Percentiles rank a stretch among this genome's conserved stretches.
Conservation (phyloP, 2,329 filamentous ascomycete species). For the Fusarium fujikuroi region DNA sequence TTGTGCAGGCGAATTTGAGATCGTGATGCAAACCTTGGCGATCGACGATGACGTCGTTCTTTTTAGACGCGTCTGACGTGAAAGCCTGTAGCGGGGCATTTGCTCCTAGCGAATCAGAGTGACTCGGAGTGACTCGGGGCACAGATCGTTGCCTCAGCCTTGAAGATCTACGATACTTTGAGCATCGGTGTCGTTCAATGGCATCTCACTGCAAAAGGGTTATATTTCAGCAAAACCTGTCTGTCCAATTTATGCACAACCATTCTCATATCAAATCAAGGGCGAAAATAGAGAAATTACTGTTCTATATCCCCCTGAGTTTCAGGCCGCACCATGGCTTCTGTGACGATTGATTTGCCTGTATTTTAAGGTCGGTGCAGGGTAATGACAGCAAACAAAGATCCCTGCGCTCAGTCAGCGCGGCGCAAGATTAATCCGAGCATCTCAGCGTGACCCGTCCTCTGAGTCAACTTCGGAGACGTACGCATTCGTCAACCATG, state of each 20-base stretch:
- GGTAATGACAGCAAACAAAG: background rate
- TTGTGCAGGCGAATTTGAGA: background rate
- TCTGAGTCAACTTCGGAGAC: too few species aligned
- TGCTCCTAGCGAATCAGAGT: background rate
- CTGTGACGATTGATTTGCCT: accelerated
- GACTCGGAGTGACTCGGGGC: background rate
- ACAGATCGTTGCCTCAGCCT: background rate
- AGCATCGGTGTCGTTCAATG: background rate
- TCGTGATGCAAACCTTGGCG: background rate
- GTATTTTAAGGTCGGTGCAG: background rate
- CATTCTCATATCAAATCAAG: accelerated
- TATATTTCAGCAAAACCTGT: background rate
- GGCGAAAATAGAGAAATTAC: accelerated
- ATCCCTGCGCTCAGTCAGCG: accelerated
- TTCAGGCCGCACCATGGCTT: accelerated
- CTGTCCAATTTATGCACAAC: accelerated
- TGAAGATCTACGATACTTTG: background rate
- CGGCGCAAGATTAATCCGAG: background rate
- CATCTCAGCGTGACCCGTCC: accelerated
- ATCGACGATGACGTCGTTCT: conserved; percentile 16
- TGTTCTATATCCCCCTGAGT: accelerated
- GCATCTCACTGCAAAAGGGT: accelerated
- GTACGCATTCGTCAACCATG: too few species aligned
- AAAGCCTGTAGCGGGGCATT: background rate
- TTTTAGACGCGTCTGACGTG: background rate